phyloP scores from a whole-genome alignment of 2,329 filamentous ascomycete genomes.

The Chaetomium olivaceum region DNA sequence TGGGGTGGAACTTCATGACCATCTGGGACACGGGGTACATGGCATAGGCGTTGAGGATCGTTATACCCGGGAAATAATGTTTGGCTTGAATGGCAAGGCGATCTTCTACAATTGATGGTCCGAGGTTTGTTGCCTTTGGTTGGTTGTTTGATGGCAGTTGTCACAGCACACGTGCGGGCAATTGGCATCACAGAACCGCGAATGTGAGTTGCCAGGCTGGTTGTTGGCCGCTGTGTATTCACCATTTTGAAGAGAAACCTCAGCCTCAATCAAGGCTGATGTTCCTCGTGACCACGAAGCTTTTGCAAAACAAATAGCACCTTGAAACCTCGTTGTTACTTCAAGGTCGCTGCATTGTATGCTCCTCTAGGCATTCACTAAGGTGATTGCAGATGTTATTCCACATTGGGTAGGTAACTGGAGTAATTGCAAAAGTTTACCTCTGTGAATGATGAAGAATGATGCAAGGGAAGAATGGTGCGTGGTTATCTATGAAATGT shows the following conservation, averaged over 20 bases:
- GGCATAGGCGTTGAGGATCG: slow-evolving; percentile 12
- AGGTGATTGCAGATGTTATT: no score
- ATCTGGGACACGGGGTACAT: not conserved
- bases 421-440: no score
- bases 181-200: not conserved
- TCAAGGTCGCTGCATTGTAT: no score
- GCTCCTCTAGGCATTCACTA: no score
- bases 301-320: not conserved
- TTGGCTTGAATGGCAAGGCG: not conserved
- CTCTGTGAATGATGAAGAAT: no score
- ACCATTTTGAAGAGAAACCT: not conserved
- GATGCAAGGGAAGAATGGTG: not conserved
- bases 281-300: no score
- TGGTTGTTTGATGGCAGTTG: not conserved
- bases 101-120: not conserved
- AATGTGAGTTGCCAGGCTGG: not conserved
- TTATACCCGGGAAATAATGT: slow-evolving; percentile 11
- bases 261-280: not conserved
- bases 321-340: not conserved
- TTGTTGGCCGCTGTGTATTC: not conserved
- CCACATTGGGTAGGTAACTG: no score
- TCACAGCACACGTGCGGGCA: no score
- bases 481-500: not conserved
- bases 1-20: not conserved
- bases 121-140: not conserved